A percentile compares a stretch with the other conserved stretches of the same genome.
These are phyloP conservation scores for Scutellaria barbata DNA, from an alignment of 257 asterid species.

Conservation along the genomic window DNA sequence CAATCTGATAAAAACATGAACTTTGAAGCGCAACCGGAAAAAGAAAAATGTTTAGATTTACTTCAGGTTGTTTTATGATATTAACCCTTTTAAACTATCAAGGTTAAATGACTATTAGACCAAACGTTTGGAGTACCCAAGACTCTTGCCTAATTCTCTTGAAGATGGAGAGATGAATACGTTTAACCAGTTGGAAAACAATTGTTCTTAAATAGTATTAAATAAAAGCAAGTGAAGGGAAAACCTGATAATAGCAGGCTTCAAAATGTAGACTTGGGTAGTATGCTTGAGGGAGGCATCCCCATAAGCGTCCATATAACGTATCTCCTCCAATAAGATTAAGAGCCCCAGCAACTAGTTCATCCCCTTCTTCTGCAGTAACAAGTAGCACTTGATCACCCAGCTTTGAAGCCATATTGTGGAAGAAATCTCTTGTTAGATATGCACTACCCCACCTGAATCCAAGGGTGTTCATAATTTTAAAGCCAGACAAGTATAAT, in stretches of 20 bases:
- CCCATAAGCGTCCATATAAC: conserved; percentile 95
- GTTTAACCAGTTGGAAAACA: no score
- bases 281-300: conserved; percentile 85
- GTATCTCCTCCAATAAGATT: conserved; percentile 93
- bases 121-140: no score
- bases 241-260: conserved; percentile 98
- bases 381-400: conserved; percentile 85
- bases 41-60: no score
- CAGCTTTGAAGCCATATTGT: conserved; percentile 87
- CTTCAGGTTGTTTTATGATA: no score
- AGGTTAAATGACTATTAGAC: no score
- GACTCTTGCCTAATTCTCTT: no score
- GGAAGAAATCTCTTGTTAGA: conserved; percentile 93
- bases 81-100: no score
- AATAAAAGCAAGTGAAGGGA: conserved; percentile 22
- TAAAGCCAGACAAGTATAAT: background rate
- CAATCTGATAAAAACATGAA: no score
- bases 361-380: conserved; percentile 83
- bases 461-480: conserved; percentile 16
- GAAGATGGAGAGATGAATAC: no score
- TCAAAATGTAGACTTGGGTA: conserved; percentile 93
- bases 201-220: background rate
- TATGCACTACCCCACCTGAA: conserved; percentile 97
- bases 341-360: conserved; percentile 89
- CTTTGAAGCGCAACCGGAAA: no score